Evolutionary conservation across 116 monocot species (phyloP).

Genomic region (Thalassia testudinum): DNA sequence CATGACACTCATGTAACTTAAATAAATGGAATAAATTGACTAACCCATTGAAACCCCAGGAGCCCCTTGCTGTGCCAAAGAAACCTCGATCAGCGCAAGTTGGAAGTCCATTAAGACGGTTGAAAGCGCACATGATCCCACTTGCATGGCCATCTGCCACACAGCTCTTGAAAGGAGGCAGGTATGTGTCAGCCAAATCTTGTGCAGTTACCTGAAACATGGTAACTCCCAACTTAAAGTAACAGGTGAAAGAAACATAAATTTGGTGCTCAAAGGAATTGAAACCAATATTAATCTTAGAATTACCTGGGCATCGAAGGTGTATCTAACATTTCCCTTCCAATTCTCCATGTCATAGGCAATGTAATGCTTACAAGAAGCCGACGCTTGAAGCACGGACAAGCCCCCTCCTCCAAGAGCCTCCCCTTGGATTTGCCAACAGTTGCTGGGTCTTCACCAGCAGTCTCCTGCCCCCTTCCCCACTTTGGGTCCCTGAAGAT

Average conservation of each 20-base stretch:
- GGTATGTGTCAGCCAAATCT: slow-evolving; percentile 76
- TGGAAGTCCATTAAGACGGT: slow-evolving; percentile 81
- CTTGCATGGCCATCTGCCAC: slow-evolving; percentile 55
- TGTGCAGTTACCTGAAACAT: slow-evolving; percentile 46
- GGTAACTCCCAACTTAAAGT: no score
- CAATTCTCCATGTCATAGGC: slow-evolving; percentile 86
- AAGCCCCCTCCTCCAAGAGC: background rate
- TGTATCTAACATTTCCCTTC: slow-evolving; percentile 38
- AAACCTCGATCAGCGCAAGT: slow-evolving; percentile 67
- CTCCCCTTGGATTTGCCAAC: slow-evolving; percentile 68
- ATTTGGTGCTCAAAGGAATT: no score
- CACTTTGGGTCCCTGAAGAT: slow-evolving; percentile 86
- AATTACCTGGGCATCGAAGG: slow-evolving; percentile 48
- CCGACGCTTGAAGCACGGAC: slow-evolving; percentile 37
- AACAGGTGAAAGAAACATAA: no score
- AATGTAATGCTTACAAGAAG: slow-evolving; percentile 91
- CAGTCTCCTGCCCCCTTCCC: slow-evolving; percentile 97
- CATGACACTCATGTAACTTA: no score
- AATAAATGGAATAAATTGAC: no score
- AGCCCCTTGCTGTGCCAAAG: slow-evolving; percentile 38
- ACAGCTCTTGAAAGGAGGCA: slow-evolving; percentile 91
- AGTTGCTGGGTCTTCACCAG: slow-evolving; percentile 69
- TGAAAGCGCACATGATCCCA: slow-evolving; percentile 92
- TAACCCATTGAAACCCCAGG: slow-evolving; percentile 74
- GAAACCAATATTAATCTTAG: no score